A percentile compares a stretch with the other conserved stretches of the same genome.
phyloP scores from a whole-genome alignment of 164 flowering plant species.

The Vitis cinerea region DNA sequence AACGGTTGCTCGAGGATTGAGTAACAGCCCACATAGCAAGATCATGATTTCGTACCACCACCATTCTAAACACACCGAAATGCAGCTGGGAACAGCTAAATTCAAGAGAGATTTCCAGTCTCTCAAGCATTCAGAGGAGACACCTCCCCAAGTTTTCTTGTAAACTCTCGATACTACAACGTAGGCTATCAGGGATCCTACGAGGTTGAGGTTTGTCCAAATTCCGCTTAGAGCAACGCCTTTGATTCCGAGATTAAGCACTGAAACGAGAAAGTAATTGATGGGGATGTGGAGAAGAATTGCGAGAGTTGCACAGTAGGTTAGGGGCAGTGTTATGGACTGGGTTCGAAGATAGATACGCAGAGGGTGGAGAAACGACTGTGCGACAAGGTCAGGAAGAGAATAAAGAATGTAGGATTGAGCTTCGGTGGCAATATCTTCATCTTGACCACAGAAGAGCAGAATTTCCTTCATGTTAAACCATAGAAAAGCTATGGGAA shows the following conservation, averaged over 20 bases:
- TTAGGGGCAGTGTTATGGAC: slow-evolving; percentile 69
- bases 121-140: slow-evolving; percentile 40
- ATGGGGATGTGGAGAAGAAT: slow-evolving; percentile 70
- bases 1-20: slow-evolving; percentile 65
- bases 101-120: slow-evolving; percentile 49
- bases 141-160: slow-evolving; percentile 56
- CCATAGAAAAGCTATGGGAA: slow-evolving; percentile 64
- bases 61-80: slow-evolving; percentile 83
- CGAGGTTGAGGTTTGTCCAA: slow-evolving; percentile 60
- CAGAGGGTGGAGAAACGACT: slow-evolving; percentile 65
- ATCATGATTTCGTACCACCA: slow-evolving; percentile 96
- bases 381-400: slow-evolving; percentile 67
- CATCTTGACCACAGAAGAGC: slow-evolving; percentile 53
- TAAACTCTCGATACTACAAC: slow-evolving; percentile 41
- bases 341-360: slow-evolving; percentile 69
- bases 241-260: slow-evolving; percentile 50
- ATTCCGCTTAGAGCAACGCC: slow-evolving; percentile 67
- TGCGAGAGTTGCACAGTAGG: slow-evolving; percentile 53
- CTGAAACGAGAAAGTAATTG: slow-evolving; percentile 55
- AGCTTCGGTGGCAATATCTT: slow-evolving; percentile 52
- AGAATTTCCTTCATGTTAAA: slow-evolving; percentile 53
- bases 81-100: slow-evolving; percentile 73
- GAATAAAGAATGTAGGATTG: slow-evolving; percentile 52
- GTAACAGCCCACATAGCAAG: slow-evolving; percentile 57
- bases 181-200: slow-evolving; percentile 42